Base-by-base conservation (phyloP, 352 stramenopile genomes). In the Pythium sukuiense region DNA sequence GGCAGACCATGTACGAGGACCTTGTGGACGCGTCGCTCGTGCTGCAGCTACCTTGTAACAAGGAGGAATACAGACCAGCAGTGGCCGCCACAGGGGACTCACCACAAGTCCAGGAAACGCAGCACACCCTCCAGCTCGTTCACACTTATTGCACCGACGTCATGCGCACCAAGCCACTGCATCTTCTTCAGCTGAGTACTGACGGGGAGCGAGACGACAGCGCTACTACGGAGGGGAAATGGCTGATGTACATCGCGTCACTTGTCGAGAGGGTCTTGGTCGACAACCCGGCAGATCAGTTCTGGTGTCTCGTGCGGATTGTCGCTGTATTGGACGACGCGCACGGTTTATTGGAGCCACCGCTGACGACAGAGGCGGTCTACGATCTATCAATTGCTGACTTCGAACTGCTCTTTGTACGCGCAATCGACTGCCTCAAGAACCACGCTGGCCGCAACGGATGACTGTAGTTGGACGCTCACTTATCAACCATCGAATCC, bases 241-340 rank as follows among this genome's bases (percentile, higher is more conserved):
- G 33, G 12, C 24, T 70, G 5, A 32, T 55, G 9, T 13, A 41
- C 18, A 24, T 73, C 3, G 67, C 46, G 2, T 11, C 37, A 12
- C 33, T 67, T 3, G 30, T 70, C 6, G 48, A 67, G 20, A 59
- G 39, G 9, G 67, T 77, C 3, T 48, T 77, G 26, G 12, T 39
- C 1, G 56, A 57, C 24, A 63, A 68, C 13, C 69, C 77, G 27
- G 56, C 70, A 6, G 80, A 91, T 52, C 81, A 83, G 30, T 95
- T 93, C 50, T 95, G 86, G 86, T 88, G 84, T 61, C 80, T 87
- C 27, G 61, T 73, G n/a, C 71, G 77, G 26, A 67, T 92, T 39
- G 50, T 93, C 12, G 77, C 89, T 50, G 53, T 89, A 14, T 77
- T 92, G 18, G 66, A 85, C 33, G 76, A 88, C 27, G 78, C 77